Conservation (phyloP, 1,139 yeast genomes). For the Geotrichum histeridarum region DNA sequence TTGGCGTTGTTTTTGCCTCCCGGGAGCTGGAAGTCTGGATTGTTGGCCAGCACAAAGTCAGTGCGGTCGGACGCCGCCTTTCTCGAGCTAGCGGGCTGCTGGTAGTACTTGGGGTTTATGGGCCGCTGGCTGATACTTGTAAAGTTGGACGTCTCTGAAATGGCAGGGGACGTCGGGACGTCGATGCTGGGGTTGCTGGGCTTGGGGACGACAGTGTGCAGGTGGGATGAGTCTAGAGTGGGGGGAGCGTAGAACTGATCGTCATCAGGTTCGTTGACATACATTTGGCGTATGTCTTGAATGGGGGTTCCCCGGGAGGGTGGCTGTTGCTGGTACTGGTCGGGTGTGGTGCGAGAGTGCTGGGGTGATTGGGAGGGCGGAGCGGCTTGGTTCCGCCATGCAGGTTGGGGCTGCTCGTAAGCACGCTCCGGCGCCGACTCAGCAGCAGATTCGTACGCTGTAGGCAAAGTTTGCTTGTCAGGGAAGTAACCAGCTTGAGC, state of each 20-base stretch:
- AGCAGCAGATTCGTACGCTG: conserved; percentile 13
- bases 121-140: conserved; percentile 79
- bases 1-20: background rate
- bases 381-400: background rate
- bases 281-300: background rate
- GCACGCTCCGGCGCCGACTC: background rate
- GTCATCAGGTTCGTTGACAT: background rate
- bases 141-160: conserved; percentile 51
- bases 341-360: background rate
- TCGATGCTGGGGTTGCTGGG: conserved; percentile 4
- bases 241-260: conserved; percentile 1
- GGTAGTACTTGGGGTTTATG: conserved; percentile 54
- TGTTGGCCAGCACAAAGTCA: conserved; percentile 33
- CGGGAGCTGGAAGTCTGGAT: conserved; percentile 37
- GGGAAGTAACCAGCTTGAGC: conserved; percentile 17
- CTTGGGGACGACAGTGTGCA: background rate
- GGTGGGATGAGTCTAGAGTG: conserved; percentile 2
- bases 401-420: background rate
- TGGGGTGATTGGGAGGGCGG: background rate
- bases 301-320: background rate
- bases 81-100: conserved; percentile 17
- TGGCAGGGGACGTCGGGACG: conserved; percentile 18
- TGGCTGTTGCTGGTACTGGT: background rate
- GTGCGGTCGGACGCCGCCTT: conserved; percentile 25
- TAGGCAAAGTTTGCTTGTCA: conserved; percentile 22